Percentiles rank a stretch among this genome's conserved stretches.
These are phyloP conservation scores for Simmondsia chinensis DNA, from an alignment of 148 eudicot species.

Conservation along the genomic window DNA sequence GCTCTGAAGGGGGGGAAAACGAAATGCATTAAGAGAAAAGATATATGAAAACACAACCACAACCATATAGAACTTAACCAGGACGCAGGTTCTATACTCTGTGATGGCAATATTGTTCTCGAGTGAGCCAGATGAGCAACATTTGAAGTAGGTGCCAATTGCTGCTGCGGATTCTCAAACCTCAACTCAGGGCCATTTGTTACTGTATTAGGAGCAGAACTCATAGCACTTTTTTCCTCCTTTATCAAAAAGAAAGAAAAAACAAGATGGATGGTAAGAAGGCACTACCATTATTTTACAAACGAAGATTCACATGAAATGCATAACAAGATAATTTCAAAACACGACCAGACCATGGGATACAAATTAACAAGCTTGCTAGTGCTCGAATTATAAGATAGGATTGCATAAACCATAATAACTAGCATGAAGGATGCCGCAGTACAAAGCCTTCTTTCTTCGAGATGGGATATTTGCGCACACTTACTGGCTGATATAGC, in stretches of 20 bases:
- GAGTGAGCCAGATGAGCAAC: conserved; percentile 23
- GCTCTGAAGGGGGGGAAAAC: conserved; percentile 36
- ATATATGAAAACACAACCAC: too few species aligned
- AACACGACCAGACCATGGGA: too few species aligned
- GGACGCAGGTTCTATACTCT: conserved; percentile 37
- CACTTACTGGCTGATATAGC: conserved; percentile 28
- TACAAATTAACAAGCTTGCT: too few species aligned
- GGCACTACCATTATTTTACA: background rate
- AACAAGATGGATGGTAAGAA: background rate
- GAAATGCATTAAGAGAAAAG: conserved; percentile 4
- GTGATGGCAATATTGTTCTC: conserved; percentile 36
- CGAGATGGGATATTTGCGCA: too few species aligned
- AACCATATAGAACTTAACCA: conserved; percentile 5
- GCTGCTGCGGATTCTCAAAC: conserved; percentile 39
- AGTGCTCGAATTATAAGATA: too few species aligned
- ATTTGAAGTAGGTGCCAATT: conserved; percentile 34
- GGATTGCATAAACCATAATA: too few species aligned
- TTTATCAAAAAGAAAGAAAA: conserved; percentile 10
- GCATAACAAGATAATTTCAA: too few species aligned
- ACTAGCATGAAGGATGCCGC: too few species aligned
- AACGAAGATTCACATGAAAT: background rate
- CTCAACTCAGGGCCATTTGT: conserved; percentile 31
- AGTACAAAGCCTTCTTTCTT: too few species aligned
- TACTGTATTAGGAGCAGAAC: conserved; percentile 25
- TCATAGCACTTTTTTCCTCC: conserved; percentile 38